Evolutionary conservation across 2,329 filamentous ascomycete species (phyloP).

Genomic region (Claviceps cyperi): DNA sequence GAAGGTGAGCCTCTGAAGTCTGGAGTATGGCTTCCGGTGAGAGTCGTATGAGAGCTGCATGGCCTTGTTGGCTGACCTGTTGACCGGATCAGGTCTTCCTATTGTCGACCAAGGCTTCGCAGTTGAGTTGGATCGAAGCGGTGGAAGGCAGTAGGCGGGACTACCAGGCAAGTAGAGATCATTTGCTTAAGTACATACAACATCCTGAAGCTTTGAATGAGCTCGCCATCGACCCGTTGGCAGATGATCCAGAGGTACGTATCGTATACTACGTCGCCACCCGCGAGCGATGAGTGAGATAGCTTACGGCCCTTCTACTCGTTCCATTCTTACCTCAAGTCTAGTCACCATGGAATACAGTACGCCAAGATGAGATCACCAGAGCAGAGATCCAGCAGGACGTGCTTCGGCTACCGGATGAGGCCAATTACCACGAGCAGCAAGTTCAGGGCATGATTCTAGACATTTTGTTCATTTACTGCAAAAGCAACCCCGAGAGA

Average conservation of each 20-base stretch:
- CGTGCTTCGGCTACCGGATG: conserved; percentile 85
- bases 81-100: conserved; percentile 51
- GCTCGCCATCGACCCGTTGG: conserved; percentile 65
- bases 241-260: conserved; percentile 54
- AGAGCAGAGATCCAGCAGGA: conserved; percentile 87
- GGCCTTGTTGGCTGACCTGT: conserved; percentile 7
- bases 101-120: conserved; percentile 54
- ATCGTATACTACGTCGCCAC: conserved; percentile 7
- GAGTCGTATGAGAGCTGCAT: background rate
- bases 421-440: conserved; percentile 73
- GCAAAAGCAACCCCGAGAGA: conserved; percentile 74
- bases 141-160: conserved; percentile 54
- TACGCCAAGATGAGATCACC: conserved; percentile 70
- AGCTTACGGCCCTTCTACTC: background rate
- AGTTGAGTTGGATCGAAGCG: conserved; percentile 51
- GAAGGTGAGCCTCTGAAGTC: conserved; percentile 45
- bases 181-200: conserved; percentile 69
- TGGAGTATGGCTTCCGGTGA: background rate
- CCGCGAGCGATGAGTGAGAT: background rate
- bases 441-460: conserved; percentile 67
- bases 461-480: conserved; percentile 86
- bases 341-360: conserved; percentile 81
- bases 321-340: background rate
- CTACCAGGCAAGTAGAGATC: conserved; percentile 58
- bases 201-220: conserved; percentile 65